These are phyloP conservation scores for Ligustrum vulgare DNA, from an alignment of 257 asterid genomes.

Conservation along the genomic window DNA sequence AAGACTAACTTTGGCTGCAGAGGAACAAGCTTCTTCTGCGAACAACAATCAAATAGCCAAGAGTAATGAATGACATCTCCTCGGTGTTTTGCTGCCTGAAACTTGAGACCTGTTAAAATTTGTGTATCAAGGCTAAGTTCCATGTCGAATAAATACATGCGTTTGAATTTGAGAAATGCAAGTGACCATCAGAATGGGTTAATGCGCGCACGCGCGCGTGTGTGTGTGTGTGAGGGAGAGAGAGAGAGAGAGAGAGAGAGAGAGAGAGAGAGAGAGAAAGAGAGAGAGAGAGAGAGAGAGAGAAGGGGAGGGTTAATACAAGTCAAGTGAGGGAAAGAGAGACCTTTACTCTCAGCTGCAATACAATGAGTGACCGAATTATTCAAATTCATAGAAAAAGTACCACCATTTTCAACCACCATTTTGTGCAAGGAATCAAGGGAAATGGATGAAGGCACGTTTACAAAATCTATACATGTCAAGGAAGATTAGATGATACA, in stretches of 20 bases:
- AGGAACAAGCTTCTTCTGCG: slow-evolving; percentile 74
- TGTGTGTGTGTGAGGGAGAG: not conserved
- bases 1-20: slow-evolving; percentile 74
- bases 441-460: slow-evolving; percentile 68
- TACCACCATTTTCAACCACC: slow-evolving; percentile 92
- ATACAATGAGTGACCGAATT: slow-evolving; percentile 82
- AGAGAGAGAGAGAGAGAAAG: slow-evolving; percentile 20
- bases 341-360: slow-evolving; percentile 92
- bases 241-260: not conserved
- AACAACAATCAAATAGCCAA: slow-evolving; percentile 84
- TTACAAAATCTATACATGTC: slow-evolving; percentile 75
- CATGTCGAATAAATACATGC: slow-evolving; percentile 1
- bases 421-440: slow-evolving; percentile 81
- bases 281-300: not conserved
- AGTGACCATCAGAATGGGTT: not conserved
- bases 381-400: slow-evolving; percentile 94
- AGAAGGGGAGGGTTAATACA: not conserved
- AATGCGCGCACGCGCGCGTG: slow-evolving; percentile 11
- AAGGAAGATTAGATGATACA: slow-evolving; percentile 43
- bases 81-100: slow-evolving; percentile 83
- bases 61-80: slow-evolving; percentile 88
- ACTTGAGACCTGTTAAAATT: slow-evolving; percentile 73
- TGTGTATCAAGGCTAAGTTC: slow-evolving; percentile 10
- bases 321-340: slow-evolving; percentile 21
- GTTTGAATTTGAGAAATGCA: not conserved